Evolutionary conservation across 352 stramenopile genomes (phyloP).

Genomic region (Blastocystis hominis): DNA sequence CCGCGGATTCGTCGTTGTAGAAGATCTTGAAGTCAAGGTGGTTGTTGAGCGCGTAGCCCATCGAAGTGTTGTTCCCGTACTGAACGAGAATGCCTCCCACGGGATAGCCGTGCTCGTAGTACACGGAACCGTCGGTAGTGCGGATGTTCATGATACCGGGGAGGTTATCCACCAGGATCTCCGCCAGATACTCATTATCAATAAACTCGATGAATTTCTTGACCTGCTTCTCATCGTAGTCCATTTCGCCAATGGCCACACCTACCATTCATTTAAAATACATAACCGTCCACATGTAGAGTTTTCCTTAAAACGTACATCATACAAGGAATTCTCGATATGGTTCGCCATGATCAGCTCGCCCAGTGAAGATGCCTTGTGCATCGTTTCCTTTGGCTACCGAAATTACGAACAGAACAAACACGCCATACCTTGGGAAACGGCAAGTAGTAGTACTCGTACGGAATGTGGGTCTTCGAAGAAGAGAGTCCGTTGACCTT

Average conservation of each 20-base stretch:
- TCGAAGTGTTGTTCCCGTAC: constrained; percentile 74
- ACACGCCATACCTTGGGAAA: constrained; percentile 72
- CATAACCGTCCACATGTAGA: constrained; percentile 42
- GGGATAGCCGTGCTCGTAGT: constrained; percentile 71
- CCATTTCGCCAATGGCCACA: constrained; percentile 49
- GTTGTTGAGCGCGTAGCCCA: constrained; percentile 79
- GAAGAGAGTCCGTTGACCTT: constrained; percentile 87
- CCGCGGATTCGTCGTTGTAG: constrained; percentile 75
- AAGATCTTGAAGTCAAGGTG: constrained; percentile 96
- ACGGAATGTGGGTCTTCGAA: constrained; percentile 82
- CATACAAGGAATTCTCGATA: constrained; percentile 95
- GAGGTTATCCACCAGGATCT: constrained; percentile 54
- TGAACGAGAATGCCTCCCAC: constrained; percentile 69
- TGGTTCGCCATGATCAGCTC: constrained; percentile 94
- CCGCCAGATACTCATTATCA: constrained; percentile 81
- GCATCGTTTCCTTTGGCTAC: constrained; percentile 75
- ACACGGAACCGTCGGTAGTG: neutral
- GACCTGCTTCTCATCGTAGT: constrained; percentile 64
- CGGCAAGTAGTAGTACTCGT: constrained; percentile 93
- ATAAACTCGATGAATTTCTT: constrained; percentile 83
- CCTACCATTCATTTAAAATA: constrained; percentile 29
- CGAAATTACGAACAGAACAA: constrained; percentile 56
- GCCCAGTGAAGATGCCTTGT: constrained; percentile 94
- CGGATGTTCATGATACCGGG: constrained; percentile 3
- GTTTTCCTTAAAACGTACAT: constrained; percentile 62